Evolutionary conservation across 306 rosid genomes (phyloP).

Genomic region (Begonia peltatifolia): DNA sequence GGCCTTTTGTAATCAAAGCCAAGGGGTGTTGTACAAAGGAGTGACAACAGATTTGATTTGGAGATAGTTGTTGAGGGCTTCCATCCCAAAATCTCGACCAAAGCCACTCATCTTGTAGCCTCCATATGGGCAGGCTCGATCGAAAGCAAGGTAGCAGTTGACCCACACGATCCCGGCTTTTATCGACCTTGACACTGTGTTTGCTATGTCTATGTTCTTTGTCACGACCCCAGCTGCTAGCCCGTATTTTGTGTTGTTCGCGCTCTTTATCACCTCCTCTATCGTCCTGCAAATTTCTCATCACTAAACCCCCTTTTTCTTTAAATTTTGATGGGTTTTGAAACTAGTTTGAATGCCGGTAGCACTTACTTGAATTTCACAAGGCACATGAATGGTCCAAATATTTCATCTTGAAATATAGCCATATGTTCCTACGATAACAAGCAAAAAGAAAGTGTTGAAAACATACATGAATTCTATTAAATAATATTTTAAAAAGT

Average conservation of each 20-base stretch:
- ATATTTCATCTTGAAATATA: constrained; percentile 53
- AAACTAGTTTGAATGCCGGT: too few relatives aligned
- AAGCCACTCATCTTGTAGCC: constrained; percentile 72
- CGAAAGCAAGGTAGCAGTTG: constrained; percentile 51
- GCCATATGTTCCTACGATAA: constrained; percentile 52
- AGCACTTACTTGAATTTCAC: constrained; percentile 57
- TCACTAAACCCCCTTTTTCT: background rate
- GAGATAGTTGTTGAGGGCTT: constrained; percentile 39
- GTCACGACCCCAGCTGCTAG: constrained; percentile 71
- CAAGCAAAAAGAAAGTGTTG: background rate
- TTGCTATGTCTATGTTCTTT: constrained; percentile 43
- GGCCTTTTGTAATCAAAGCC: constrained; percentile 31
- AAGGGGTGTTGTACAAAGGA: constrained; percentile 61
- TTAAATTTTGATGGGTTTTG: too few relatives aligned
- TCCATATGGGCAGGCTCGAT: constrained; percentile 47
- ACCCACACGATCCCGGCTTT: constrained; percentile 63
- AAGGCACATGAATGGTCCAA: constrained; percentile 64
- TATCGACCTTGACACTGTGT: constrained; percentile 62
- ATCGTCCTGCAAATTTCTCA: constrained; percentile 25
- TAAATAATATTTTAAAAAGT: background rate
- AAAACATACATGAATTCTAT: background rate
- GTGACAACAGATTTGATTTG: constrained; percentile 68
- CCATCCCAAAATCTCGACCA: constrained; percentile 61
- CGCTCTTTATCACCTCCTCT: constrained; percentile 59
- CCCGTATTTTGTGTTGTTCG: constrained; percentile 51